Conservation (phyloP, 495 filamentous ascomycete species). For the Letharia columbiana region DNA sequence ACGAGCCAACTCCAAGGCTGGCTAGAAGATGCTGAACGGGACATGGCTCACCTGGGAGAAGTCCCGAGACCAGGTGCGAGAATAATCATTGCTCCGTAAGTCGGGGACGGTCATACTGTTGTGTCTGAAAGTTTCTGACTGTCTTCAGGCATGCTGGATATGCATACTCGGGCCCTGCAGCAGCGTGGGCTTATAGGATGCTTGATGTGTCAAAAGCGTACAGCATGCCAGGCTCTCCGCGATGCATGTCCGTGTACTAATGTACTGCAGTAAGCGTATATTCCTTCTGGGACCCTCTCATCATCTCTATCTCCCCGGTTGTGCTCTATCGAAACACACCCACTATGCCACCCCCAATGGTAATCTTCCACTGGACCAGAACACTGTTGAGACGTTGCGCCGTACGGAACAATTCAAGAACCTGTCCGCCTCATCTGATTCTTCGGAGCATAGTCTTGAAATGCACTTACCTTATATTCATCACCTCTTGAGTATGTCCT, state of each 20-base stretch:
- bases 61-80: conserved; percentile 71
- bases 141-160: conserved; percentile 80
- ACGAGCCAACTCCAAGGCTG: conserved; percentile 67
- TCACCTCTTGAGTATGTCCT: conserved; percentile 61
- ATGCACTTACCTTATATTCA: conserved; percentile 95
- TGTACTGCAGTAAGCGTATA: conserved; percentile 60
- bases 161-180: conserved; percentile 86
- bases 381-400: conserved; percentile 54
- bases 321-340: conserved; percentile 65
- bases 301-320: conserved; percentile 67
- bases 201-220: conserved; percentile 77
- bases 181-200: conserved; percentile 89
- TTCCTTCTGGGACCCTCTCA: conserved; percentile 95
- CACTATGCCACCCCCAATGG: conserved; percentile 83
- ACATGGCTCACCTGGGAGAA: conserved; percentile 45
- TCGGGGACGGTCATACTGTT: conserved; percentile 15
- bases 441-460: conserved; percentile 89
- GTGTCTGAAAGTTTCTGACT: conserved; percentile 12
- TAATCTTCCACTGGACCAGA: conserved; percentile 62
- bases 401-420: conserved; percentile 58
- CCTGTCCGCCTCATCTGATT: conserved; percentile 63
- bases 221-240: conserved; percentile 20
- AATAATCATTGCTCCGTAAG: conserved; percentile 94
- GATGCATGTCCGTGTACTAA: background rate
- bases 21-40: conserved; percentile 62